Evolutionary conservation across 2,329 filamentous ascomycete genomes (phyloP).

Genomic region (Botryosphaeria dothidea): DNA sequence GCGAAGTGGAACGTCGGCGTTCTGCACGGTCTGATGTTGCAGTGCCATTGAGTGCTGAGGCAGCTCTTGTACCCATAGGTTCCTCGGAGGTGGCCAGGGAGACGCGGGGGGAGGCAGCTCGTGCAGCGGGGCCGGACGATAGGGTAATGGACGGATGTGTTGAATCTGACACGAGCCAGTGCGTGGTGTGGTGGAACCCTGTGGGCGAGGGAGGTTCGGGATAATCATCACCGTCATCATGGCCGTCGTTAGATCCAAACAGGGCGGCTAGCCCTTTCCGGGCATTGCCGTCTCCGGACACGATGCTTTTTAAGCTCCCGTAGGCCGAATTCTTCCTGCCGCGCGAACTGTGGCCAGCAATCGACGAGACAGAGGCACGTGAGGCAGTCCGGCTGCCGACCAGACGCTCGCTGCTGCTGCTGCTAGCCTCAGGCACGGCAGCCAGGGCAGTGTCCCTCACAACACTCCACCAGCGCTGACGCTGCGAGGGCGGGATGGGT

Average conservation of each 20-base stretch:
- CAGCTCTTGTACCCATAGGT: not conserved
- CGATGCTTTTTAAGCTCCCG: conserved; percentile 23
- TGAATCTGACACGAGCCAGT: conserved; percentile 11
- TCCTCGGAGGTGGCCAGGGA: conserved; percentile 13
- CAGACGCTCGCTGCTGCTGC: conserved; percentile 45
- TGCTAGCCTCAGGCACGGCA: conserved; percentile 50
- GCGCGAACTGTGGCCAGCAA: conserved; percentile 15
- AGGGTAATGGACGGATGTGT: conserved; percentile 2
- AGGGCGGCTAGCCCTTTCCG: conserved; percentile 14
- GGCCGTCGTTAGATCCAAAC: conserved; percentile 6
- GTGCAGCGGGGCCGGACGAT: conserved; percentile 2
- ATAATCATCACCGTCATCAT: not conserved
- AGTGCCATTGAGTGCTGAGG: not conserved
- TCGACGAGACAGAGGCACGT: conserved; percentile 3
- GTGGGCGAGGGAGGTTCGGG: not conserved
- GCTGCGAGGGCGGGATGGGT: conserved; percentile 26
- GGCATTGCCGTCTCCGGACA: conserved; percentile 19
- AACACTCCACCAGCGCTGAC: conserved; percentile 32
- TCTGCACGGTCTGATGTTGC: not conserved
- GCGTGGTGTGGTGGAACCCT: not conserved
- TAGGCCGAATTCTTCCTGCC: conserved; percentile 22
- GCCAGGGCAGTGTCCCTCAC: conserved; percentile 44
- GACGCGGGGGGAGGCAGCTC: conserved; percentile 12
- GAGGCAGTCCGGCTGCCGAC: conserved; percentile 23
- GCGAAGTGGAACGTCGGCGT: not conserved